A percentile compares a stretch with the other conserved stretches of the same genome.
Conservation (phyloP, 345 rosid genomes). For the Euphorbia tirucalli region DNA sequence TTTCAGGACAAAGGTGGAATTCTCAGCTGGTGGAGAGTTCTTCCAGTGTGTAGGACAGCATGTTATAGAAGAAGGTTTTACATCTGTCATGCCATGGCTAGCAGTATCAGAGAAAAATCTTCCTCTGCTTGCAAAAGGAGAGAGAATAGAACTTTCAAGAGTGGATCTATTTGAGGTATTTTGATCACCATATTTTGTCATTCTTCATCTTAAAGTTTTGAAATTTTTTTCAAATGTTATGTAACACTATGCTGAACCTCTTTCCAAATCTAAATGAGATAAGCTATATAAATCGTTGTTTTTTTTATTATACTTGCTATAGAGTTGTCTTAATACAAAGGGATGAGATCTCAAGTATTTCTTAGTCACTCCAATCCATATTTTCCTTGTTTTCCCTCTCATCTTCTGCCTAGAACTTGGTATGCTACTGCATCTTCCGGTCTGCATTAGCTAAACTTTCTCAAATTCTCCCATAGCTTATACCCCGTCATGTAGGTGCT, state of each 20-base stretch:
- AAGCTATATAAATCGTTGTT: background rate
- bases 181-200: background rate
- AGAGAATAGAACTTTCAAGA: conserved; percentile 67
- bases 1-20: conserved; percentile 75
- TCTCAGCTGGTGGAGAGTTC: conserved; percentile 71
- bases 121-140: conserved; percentile 63
- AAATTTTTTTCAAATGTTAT: background rate
- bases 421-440: background rate
- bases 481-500: background rate
- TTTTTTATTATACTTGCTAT: background rate
- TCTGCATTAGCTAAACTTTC: background rate
- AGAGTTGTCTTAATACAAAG: background rate
- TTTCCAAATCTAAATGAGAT: background rate
- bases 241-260: background rate
- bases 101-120: conserved; percentile 71
- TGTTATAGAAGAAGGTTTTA: conserved; percentile 67
- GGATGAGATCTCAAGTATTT: background rate
- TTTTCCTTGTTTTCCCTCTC: background rate
- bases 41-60: conserved; percentile 75
- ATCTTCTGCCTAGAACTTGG: background rate
- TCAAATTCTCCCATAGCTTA: background rate
- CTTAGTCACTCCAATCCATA: background rate
- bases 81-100: conserved; percentile 92
- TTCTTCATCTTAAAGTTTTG: background rate
- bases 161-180: conserved; percentile 79